Conservation (phyloP, 2,329 filamentous ascomycete genomes). For the Penicillium sp. region DNA sequence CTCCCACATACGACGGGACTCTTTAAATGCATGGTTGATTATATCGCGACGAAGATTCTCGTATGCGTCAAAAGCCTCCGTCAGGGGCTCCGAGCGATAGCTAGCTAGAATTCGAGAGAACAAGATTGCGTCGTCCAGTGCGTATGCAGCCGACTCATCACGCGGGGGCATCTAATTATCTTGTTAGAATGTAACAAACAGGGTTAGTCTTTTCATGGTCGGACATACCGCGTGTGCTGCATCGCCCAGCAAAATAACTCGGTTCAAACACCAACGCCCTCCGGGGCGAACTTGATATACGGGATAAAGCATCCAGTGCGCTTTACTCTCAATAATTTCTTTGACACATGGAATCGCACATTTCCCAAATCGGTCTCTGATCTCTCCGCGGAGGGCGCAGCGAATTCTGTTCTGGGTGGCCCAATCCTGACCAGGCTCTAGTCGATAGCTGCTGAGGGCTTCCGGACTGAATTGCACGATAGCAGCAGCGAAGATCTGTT, state of each 20-base stretch:
- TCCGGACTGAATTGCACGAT: constrained; percentile 32
- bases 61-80: constrained; percentile 32
- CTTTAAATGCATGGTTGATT: constrained; percentile 35
- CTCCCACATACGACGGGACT: constrained; percentile 34
- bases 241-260: constrained; percentile 39
- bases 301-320: constrained; percentile 39
- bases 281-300: constrained; percentile 36
- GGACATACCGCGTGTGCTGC: constrained; percentile 40
- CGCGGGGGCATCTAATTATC: constrained; percentile 39
- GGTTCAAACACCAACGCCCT: constrained; percentile 35
- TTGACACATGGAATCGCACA: constrained; percentile 32
- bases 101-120: constrained; percentile 34
- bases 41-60: constrained; percentile 32
- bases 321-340: constrained; percentile 29
- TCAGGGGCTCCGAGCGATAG: constrained; percentile 27
- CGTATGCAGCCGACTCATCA: constrained; percentile 40
- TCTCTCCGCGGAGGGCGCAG: constrained; percentile 28
- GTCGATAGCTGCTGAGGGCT: constrained; percentile 18
- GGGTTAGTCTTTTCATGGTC: too few relatives aligned
- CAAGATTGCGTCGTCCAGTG: constrained; percentile 39
- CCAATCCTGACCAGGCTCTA: constrained; percentile 29
- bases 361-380: constrained; percentile 31
- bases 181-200: constrained; percentile 4
- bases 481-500: constrained; percentile 35
- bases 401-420: constrained; percentile 29